Percentiles rank a stretch among this genome's conserved stretches.
phyloP scores from a whole-genome alignment of 345 rosid species.

The Moringa oleifera region DNA sequence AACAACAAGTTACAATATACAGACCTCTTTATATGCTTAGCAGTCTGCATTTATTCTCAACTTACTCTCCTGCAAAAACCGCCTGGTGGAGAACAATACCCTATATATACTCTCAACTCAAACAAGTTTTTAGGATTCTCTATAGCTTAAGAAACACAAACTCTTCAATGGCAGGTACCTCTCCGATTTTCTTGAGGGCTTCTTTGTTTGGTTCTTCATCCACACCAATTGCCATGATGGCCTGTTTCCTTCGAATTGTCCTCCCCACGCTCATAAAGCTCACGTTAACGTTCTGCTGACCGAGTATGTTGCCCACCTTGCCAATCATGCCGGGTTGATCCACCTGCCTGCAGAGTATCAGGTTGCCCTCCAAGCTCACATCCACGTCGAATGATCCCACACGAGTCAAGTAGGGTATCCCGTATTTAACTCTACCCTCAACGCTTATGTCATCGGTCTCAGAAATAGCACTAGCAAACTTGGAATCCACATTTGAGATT shows the following conservation, averaged over 20 bases:
- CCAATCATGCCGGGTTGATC: conserved; percentile 94
- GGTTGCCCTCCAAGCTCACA: conserved; percentile 77
- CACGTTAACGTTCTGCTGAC: conserved; percentile 62
- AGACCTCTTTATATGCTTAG: no score
- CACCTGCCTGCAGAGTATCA: conserved; percentile 69
- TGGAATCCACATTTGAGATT: conserved; percentile 54
- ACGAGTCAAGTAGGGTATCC: conserved; percentile 52
- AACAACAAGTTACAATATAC: no score
- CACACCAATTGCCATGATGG: conserved; percentile 85
- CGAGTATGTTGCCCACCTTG: conserved; percentile 68
- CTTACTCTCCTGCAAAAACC: no score
- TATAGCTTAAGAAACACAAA: conserved; percentile 65
- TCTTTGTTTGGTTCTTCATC: conserved; percentile 71
- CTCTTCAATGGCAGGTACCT: conserved; percentile 65
- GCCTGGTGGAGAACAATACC: no score
- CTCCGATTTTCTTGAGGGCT: conserved; percentile 48
- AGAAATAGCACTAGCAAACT: conserved; percentile 58
- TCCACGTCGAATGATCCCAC: conserved; percentile 65
- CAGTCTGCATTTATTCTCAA: no score
- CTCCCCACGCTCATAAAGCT: conserved; percentile 91
- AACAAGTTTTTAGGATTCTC: no score
- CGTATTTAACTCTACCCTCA: conserved; percentile 70
- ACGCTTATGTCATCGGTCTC: conserved; percentile 57
- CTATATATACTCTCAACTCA: no score
- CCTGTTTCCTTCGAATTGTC: conserved; percentile 46